phyloP scores from a whole-genome alignment of 257 asterid genomes.

The Solanum pinnatisectum region DNA sequence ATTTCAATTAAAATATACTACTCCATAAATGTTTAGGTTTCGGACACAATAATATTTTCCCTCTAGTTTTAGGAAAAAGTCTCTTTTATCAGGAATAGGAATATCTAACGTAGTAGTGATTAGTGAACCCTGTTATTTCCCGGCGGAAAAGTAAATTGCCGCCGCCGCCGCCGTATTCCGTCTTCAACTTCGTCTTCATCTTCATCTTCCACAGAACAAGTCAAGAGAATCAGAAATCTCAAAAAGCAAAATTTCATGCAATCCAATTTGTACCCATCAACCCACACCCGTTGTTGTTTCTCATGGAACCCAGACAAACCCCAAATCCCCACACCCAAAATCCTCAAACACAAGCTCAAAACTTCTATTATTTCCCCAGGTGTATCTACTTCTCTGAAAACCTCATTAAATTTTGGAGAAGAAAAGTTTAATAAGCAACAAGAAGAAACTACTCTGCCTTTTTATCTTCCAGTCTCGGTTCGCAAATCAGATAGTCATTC shows the following conservation, averaged over 20 bases:
- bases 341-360: constrained; percentile 25
- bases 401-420: constrained; percentile 21
- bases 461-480: constrained; percentile 43
- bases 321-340: constrained; percentile 7
- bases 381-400: constrained; percentile 24
- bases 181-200: not conserved
- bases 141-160: not conserved
- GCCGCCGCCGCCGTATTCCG: not conserved
- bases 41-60: not conserved
- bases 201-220: not conserved
- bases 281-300: not conserved
- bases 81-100: not conserved
- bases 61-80: not conserved
- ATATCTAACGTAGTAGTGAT: not conserved
- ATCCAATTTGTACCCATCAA: not conserved
- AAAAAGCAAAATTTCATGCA: not conserved
- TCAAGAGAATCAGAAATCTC: not conserved
- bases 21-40: not conserved
- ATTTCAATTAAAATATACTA: too few species aligned
- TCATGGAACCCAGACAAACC: constrained; percentile 18
- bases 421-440: constrained; percentile 18
- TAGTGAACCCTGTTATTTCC: not conserved
- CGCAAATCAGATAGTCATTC: constrained; percentile 42
- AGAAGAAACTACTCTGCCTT: constrained; percentile 5
- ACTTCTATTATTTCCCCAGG: constrained; percentile 30